A percentile compares a stretch with the other conserved stretches of the same genome.
phyloP scores from a whole-genome alignment of 2,329 filamentous ascomycete species.

The Thielaviopsis euricoi region DNA sequence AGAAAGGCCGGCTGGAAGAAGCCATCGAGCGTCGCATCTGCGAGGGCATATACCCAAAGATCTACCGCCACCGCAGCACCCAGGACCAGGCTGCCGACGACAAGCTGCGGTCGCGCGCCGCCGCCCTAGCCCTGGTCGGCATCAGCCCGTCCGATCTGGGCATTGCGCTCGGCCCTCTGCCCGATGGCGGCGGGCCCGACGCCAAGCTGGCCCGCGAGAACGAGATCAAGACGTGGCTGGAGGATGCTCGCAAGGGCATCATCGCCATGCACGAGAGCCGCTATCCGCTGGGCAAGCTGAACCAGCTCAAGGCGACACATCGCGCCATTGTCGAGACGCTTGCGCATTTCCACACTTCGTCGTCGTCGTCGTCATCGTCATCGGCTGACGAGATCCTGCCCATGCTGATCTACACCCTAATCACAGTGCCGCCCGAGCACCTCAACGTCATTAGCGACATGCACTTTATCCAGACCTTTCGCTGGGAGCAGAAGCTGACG shows the following conservation, averaged over 20 bases:
- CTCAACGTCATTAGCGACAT: slow-evolving; percentile 87
- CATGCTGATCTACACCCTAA: slow-evolving; percentile 88
- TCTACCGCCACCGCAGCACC: slow-evolving; percentile 82
- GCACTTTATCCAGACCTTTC: slow-evolving; percentile 86
- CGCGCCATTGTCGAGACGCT: slow-evolving; percentile 86
- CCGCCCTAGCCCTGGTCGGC: slow-evolving; percentile 75
- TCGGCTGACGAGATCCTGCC: slow-evolving; percentile 96
- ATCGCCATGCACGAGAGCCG: slow-evolving; percentile 71
- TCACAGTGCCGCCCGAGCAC: slow-evolving; percentile 72
- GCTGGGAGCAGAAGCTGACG: slow-evolving; percentile 69
- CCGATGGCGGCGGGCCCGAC: slow-evolving; percentile 13
- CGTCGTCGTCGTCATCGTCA: slow-evolving; percentile 31
- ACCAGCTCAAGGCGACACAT: slow-evolving; percentile 73
- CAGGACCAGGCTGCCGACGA: slow-evolving; percentile 92
- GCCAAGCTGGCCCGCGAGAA: slow-evolving; percentile 42
- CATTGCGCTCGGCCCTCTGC: slow-evolving; percentile 48
- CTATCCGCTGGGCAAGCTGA: slow-evolving; percentile 81
- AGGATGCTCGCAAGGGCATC: slow-evolving; percentile 50
- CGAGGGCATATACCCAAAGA: slow-evolving; percentile 69
- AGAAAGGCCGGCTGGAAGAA: slow-evolving; percentile 66
- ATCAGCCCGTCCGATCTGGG: slow-evolving; percentile 78
- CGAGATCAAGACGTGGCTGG: slow-evolving; percentile 57
- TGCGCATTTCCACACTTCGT: slow-evolving; percentile 43
- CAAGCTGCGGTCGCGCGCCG: slow-evolving; percentile 85
- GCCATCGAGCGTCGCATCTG: slow-evolving; percentile 76